Evolutionary conservation across 306 rosid species (phyloP), one percentile per base, ranked within the genome.

Genomic region (Prunus armeniaca): DNA sequence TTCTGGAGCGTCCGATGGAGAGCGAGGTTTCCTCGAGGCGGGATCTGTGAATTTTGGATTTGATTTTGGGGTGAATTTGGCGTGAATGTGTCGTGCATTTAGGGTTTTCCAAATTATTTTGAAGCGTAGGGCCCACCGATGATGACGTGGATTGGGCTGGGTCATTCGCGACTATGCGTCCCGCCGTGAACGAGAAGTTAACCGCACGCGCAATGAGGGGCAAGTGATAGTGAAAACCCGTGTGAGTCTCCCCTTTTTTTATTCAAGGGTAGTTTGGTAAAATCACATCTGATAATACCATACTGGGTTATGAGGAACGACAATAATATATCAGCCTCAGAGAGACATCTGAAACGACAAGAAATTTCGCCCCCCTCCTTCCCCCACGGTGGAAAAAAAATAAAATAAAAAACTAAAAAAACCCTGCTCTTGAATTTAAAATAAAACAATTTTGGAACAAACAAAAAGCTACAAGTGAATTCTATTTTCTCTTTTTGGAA

Each of bases 81-180:
- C 64, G 25, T 84, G 82, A 81, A 86, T 88, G 76, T 88, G 79
- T 71, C 82, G 77, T 82, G 89, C 87, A 90, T 90, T 85, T 90
- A 76, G 88, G 87, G 88, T 80, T 85, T 88, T 78, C 75, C 74
- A 61, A 51, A 28, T 34, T 34, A 5, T 22, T 17, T 32, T 2
- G 52, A 28, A 65, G 24, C n/a, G 72, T 49, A 61, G 82, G 92
- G 76, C 69, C 85, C 84, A 15, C 30, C 0, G 0, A 13, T 54
- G 91, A 63, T 84, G 93, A 91, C 90, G 84, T 87, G 89, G 81
- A 13, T 1, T 18, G 5, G 32, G 51, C 22, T 32, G 1, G 75
- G 64, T n/a, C 65, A 20, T 64, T 24, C 13, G 65, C 2, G 51
- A 34, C 65, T n/a, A 9, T 54, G 50, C 15, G 75, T 32, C 34